Conservation (phyloP, 2,329 filamentous ascomycete genomes). For the Saccharata proteae region DNA sequence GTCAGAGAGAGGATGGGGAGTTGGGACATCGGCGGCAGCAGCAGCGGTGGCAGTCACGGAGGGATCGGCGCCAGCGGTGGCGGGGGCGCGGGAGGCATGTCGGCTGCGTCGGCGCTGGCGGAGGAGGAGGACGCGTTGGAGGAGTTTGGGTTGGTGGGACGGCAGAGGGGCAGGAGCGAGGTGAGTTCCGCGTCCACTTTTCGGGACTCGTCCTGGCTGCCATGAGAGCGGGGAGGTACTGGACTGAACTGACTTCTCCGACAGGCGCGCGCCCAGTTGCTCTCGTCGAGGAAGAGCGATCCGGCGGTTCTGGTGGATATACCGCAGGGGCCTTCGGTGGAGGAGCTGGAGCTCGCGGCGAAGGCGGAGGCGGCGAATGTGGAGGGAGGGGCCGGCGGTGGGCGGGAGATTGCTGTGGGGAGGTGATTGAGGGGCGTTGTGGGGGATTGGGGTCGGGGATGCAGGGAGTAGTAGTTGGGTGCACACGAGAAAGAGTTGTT, state of each 20-base stretch:
- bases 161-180: constrained; percentile 10
- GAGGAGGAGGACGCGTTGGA: constrained; percentile 19
- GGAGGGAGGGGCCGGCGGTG: too few relatives aligned
- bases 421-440: too few relatives aligned
- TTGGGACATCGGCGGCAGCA: background rate
- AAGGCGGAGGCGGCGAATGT: too few relatives aligned
- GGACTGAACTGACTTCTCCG: too few relatives aligned
- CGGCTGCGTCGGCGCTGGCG: constrained; percentile 11
- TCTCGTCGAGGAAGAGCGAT: constrained; percentile 26
- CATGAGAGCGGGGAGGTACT: too few relatives aligned
- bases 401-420: too few relatives aligned
- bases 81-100: constrained; percentile 6
- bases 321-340: constrained; percentile 30
- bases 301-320: constrained; percentile 35
- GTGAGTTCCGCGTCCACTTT: too few relatives aligned
- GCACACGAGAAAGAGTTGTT: too few relatives aligned
- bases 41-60: constrained; percentile 8
- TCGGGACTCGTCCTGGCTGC: too few relatives aligned
- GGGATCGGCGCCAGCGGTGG: background rate
- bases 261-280: constrained; percentile 27
- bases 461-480: too few relatives aligned
- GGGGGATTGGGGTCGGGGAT: too few relatives aligned
- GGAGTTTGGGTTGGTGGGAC: constrained; percentile 18
- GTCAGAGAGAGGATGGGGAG: background rate
- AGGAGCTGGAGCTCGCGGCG: too few relatives aligned